Percentiles rank a stretch among this genome's conserved stretches.
These are phyloP conservation scores for Cercospora citrullina DNA, from an alignment of 2,329 filamentous ascomycete species.

Conservation along the genomic window DNA sequence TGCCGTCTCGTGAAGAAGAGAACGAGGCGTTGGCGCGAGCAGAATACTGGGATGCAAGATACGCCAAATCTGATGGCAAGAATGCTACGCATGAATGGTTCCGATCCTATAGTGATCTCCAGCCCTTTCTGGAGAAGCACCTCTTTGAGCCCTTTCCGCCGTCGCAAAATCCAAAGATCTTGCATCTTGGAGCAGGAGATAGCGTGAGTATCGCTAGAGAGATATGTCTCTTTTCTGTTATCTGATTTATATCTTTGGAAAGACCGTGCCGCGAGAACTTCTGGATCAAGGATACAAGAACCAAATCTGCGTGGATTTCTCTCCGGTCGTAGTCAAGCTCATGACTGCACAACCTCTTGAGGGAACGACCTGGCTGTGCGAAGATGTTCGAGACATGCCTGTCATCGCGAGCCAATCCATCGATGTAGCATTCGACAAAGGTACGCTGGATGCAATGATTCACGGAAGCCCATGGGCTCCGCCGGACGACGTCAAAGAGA, in stretches of 20 bases:
- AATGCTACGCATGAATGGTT: conserved; percentile 57
- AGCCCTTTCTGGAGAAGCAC: conserved; percentile 49
- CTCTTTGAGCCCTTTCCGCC: conserved; percentile 43
- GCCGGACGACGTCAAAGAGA: conserved; percentile 34
- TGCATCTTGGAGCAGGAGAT: conserved; percentile 60
- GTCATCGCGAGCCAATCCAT: conserved; percentile 46
- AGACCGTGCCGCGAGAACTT: conserved; percentile 57
- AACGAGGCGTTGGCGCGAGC: conserved; percentile 22
- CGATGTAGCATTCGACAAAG: conserved; percentile 55
- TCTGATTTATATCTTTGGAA: neutral
- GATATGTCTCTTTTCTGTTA: neutral
- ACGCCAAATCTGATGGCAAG: conserved; percentile 43
- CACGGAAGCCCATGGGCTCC: conserved; percentile 37
- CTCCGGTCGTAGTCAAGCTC: conserved; percentile 52
- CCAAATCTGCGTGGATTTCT: conserved; percentile 61
- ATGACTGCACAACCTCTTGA: conserved; percentile 52
- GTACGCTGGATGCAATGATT: conserved; percentile 40
- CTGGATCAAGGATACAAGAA: conserved; percentile 47
- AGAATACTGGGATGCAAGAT: conserved; percentile 56
- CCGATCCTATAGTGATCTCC: conserved; percentile 50
- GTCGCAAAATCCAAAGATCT: conserved; percentile 45
- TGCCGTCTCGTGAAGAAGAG: neutral
- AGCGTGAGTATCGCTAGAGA: conserved; percentile 46
- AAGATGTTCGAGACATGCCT: conserved; percentile 56
- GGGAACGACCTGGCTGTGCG: conserved; percentile 52